phyloP scores from a whole-genome alignment of 2,329 filamentous ascomycete species.

The Nemania diffusa region DNA sequence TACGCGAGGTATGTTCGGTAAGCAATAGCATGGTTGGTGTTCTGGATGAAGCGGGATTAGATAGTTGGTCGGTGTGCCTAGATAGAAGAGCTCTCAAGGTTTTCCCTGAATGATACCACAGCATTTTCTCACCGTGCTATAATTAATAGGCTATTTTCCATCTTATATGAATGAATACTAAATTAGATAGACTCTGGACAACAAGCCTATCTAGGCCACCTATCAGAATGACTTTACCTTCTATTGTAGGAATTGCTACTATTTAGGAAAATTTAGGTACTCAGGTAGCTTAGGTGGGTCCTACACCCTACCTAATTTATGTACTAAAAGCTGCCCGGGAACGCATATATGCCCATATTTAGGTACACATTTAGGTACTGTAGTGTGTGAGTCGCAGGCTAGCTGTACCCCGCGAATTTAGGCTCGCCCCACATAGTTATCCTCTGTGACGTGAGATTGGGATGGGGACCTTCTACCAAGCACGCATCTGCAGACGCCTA shows the following conservation, averaged over 20 bases:
- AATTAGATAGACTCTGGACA: not conserved
- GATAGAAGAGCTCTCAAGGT: not conserved
- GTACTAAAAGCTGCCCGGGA: not conserved
- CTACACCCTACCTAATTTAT: no score
- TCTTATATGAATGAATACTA: not conserved
- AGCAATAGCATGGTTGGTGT: not conserved
- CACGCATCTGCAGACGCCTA: not conserved
- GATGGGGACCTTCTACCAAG: not conserved
- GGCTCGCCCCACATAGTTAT: slow-evolving; percentile 25
- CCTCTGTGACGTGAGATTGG: slow-evolving; percentile 27
- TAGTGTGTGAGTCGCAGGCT: not conserved
- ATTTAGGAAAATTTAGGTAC: no score
- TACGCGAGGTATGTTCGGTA: not conserved
- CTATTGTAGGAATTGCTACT: no score
- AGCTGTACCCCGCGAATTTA: slow-evolving; percentile 27
- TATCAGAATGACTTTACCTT: no score
- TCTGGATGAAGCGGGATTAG: slow-evolving; percentile 2
- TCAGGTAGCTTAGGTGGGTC: no score
- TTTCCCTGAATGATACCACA: slow-evolving; percentile 15
- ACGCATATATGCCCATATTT: not conserved
- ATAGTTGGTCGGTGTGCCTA: not conserved
- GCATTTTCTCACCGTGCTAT: not conserved
- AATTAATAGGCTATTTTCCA: not conserved
- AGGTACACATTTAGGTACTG: not conserved
- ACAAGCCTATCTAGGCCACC: not conserved